These are phyloP conservation scores for Rhodotorula glutinis DNA, from an alignment of 1,284 basidiomycete species.

Conservation along the genomic window DNA sequence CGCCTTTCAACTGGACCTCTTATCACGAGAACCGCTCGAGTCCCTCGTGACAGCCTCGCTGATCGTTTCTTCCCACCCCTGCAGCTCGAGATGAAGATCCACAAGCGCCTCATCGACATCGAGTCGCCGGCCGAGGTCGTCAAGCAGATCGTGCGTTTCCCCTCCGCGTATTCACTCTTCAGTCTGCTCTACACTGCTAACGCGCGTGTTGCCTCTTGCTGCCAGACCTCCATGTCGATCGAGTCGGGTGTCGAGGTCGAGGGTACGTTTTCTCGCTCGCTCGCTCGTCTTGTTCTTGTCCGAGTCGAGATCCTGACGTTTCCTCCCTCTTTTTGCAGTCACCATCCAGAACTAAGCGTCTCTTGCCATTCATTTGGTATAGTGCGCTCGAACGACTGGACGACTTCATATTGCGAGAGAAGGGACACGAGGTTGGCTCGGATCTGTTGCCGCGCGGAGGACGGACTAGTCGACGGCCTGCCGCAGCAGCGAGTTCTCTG, in stretches of 20 bases:
- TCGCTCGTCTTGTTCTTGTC: neutral
- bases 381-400: neutral
- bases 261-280: conserved; percentile 40
- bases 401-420: too few relatives aligned
- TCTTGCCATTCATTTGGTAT: conserved; percentile 3
- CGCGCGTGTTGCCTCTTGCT: too few relatives aligned
- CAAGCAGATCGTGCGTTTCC: conserved; percentile 88
- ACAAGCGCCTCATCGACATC: conserved; percentile 99
- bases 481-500: too few relatives aligned
- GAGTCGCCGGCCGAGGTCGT: conserved; percentile 98
- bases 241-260: conserved; percentile 99
- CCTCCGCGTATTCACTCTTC: neutral
- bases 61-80: neutral
- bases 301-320: neutral
- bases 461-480: neutral
- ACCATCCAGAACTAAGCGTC: conserved; percentile 5
- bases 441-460: too few relatives aligned
- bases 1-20: too few relatives aligned
- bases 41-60: neutral
- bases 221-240: conserved; percentile 96
- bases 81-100: conserved; percentile 91
- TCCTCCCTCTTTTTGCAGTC: neutral
- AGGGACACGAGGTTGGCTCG: too few relatives aligned
- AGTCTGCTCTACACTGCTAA: too few relatives aligned
- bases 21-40: too few relatives aligned